A percentile compares a stretch with the other conserved stretches of the same genome.
phyloP scores from a whole-genome alignment of 116 monocot genomes.

The Thalassia testudinum region DNA sequence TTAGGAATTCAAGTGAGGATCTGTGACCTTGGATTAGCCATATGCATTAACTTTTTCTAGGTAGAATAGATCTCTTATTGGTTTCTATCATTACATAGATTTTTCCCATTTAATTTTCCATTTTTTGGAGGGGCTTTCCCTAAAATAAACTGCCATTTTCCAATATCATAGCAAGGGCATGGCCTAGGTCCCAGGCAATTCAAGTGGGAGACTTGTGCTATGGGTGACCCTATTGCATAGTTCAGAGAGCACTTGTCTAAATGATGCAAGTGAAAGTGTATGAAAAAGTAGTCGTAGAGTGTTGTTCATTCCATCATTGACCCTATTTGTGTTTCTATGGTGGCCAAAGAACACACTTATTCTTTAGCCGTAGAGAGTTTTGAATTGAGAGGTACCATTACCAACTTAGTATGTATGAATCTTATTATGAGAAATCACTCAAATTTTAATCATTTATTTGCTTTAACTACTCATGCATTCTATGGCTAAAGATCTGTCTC shows the following conservation, averaged over 20 bases:
- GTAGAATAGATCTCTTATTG: no score
- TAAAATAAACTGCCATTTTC: background rate
- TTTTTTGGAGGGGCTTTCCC: background rate
- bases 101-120: no score
- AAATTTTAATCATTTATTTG: constrained; percentile 15
- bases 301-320: constrained; percentile 5
- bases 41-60: no score
- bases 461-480: constrained; percentile 13
- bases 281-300: background rate
- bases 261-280: background rate
- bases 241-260: background rate
- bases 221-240: background rate
- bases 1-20: no score
- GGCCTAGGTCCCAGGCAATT: background rate
- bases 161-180: background rate
- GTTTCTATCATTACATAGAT: no score
- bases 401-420: constrained; percentile 12
- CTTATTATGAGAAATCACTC: constrained; percentile 14
- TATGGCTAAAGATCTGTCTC: no score
- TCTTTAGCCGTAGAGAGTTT: constrained; percentile 8
- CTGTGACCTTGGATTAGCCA: no score
- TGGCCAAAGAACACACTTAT: constrained; percentile 11
- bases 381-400: constrained; percentile 14
- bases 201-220: background rate
- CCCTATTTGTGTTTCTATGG: constrained; percentile 4